These are phyloP conservation scores for Emmonsiellopsis sp. DNA, from an alignment of 2,329 filamentous ascomycete species.

Conservation along the genomic window DNA sequence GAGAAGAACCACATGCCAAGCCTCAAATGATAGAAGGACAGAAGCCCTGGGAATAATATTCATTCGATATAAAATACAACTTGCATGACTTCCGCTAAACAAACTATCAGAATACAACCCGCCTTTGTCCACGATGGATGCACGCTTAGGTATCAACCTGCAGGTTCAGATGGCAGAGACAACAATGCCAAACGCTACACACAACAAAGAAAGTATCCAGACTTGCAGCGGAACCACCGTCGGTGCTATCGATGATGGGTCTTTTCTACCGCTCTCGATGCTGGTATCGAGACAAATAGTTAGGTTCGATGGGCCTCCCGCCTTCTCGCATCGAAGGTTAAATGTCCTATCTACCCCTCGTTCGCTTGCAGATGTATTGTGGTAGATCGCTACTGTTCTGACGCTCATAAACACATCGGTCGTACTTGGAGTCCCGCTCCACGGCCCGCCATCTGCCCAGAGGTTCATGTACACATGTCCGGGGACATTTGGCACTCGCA, in stretches of 20 bases:
- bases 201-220: constrained; percentile 10
- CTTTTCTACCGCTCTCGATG: constrained; percentile 9
- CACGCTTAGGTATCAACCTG: not conserved
- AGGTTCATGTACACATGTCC: constrained; percentile 20
- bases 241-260: constrained; percentile 10
- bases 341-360: constrained; percentile 9
- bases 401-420: constrained; percentile 18
- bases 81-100: not conserved
- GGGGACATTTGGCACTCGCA: constrained; percentile 13
- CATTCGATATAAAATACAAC: not conserved
- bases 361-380: constrained; percentile 17
- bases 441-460: constrained; percentile 22
- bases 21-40: not conserved
- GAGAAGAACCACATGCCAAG: no score
- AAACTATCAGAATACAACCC: not conserved
- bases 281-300: constrained; percentile 14
- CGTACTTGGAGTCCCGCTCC: constrained; percentile 20
- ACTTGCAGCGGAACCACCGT: constrained; percentile 6
- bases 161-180: not conserved
- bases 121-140: not conserved
- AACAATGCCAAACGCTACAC: constrained; percentile 7
- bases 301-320: constrained; percentile 15
- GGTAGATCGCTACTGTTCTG: constrained; percentile 18
- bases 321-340: constrained; percentile 12
- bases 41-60: not conserved